These are phyloP conservation scores for Cercospora sp. DNA, from an alignment of 2,329 filamentous ascomycete genomes.

Conservation along the genomic window DNA sequence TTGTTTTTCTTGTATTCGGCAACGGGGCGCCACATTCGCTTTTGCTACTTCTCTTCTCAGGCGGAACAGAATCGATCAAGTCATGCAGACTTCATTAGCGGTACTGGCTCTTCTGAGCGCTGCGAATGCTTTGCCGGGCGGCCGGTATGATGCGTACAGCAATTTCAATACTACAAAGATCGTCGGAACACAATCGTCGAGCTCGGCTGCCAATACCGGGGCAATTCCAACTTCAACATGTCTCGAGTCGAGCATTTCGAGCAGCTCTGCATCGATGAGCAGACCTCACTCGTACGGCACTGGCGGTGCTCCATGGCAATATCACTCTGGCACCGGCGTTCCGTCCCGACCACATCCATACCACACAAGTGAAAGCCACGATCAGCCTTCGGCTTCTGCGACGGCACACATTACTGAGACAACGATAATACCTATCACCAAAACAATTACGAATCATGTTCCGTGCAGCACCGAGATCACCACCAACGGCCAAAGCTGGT, in stretches of 20 bases:
- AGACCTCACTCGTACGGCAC: not conserved
- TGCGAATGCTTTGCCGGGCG: not conserved
- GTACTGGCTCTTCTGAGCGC: not conserved
- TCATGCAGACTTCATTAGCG: not conserved
- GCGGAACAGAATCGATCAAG: not conserved
- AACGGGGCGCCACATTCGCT: not conserved
- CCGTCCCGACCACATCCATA: constrained; percentile 7
- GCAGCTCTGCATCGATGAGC: not conserved
- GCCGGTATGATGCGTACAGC: not conserved
- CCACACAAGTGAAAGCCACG: not conserved
- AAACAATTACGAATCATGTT: constrained; percentile 12
- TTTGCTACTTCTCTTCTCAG: not conserved
- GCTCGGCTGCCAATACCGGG: not conserved
- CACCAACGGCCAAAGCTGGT: constrained; percentile 17
- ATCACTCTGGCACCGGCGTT: not conserved
- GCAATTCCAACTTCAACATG: not conserved
- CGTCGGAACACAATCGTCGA: not conserved
- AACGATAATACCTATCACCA: constrained; percentile 6
- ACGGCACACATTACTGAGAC: constrained; percentile 4
- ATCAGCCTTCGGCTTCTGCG: not conserved
- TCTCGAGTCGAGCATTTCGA: not conserved
- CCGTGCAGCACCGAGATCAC: constrained; percentile 15
- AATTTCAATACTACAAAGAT: not conserved
- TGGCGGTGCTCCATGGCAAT: not conserved
- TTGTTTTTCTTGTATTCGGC: not conserved